Percentiles rank a stretch among this genome's conserved stretches.
phyloP scores from a whole-genome alignment of 805 yeast genomes.

The Candida orba region DNA sequence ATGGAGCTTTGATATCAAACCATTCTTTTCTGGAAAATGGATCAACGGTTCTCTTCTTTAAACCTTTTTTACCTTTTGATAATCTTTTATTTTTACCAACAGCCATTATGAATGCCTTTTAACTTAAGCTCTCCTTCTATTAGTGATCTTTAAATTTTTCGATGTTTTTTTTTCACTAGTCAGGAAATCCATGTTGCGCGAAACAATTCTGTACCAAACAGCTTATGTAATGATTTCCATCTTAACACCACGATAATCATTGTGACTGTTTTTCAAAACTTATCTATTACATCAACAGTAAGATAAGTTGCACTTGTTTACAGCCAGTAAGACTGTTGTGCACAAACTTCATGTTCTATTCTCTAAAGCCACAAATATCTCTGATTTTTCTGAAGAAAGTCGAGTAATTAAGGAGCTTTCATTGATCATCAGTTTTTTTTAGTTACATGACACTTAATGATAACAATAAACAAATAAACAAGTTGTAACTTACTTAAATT shows the following conservation, averaged over 20 bases:
- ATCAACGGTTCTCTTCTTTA: constrained; percentile 98
- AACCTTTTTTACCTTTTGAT: constrained; percentile 88
- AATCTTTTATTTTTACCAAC: constrained; percentile 83
- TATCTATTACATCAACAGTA: no score
- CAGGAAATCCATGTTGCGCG: not conserved
- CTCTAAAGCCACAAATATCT: no score
- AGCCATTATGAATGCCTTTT: constrained; percentile 35
- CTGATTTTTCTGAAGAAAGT: no score
- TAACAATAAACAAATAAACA: no score
- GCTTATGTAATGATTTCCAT: not conserved
- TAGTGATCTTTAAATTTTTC: constrained; percentile 9
- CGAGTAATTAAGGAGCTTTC: no score
- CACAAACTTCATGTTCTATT: no score
- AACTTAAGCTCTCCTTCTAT: not conserved
- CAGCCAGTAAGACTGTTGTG: no score
- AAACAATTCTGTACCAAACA: not conserved
- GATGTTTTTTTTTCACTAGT: not conserved
- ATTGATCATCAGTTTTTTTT: no score
- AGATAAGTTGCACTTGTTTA: no score
- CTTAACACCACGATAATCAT: not conserved
- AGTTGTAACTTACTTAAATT: no score
- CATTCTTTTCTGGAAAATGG: constrained; percentile 99
- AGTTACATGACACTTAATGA: no score
- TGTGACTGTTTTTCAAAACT: not conserved
- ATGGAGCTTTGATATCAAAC: constrained; percentile 98